Percentiles rank a stretch among this genome's conserved stretches.
Conservation (phyloP, 805 yeast species). For the Yamadazyma kitorensis region DNA sequence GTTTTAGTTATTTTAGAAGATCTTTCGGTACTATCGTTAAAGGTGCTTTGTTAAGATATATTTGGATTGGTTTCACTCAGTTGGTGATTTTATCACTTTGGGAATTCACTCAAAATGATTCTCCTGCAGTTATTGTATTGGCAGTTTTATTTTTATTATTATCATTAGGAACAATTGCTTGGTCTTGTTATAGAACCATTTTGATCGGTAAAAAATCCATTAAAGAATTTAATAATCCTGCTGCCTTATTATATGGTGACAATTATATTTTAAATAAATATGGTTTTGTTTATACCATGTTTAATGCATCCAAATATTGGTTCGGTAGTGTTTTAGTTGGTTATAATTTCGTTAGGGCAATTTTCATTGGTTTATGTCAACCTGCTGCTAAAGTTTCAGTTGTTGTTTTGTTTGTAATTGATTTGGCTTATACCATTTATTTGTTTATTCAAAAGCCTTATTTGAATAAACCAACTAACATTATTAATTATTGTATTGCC, state of each 20-base stretch:
- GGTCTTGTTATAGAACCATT: constrained; percentile 64
- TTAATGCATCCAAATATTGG: constrained; percentile 77
- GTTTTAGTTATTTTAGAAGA: constrained; percentile 48
- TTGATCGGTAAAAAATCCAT: constrained; percentile 63
- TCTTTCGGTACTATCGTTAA: constrained; percentile 63
- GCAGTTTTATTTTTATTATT: constrained; percentile 70
- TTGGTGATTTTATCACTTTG: constrained; percentile 74
- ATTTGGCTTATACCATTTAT: constrained; percentile 63
- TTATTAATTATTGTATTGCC: constrained; percentile 68
- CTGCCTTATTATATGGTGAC: constrained; percentile 83
- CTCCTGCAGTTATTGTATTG: constrained; percentile 83
- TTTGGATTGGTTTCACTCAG: constrained; percentile 84
- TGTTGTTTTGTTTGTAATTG: constrained; percentile 70
- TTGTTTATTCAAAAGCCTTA: constrained; percentile 70
- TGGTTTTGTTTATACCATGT: constrained; percentile 90
- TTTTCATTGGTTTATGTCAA: constrained; percentile 79
- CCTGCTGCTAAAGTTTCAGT: constrained; percentile 79
- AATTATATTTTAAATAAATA: constrained; percentile 67
- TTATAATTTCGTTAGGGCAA: constrained; percentile 62
- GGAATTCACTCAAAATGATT: constrained; percentile 81
- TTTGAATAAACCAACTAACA: constrained; percentile 79
- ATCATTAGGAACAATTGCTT: constrained; percentile 56
- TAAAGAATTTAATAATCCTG: constrained; percentile 68
- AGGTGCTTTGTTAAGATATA: constrained; percentile 75
- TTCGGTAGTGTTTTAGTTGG: constrained; percentile 66